phyloP scores from a whole-genome alignment of 1,139 yeast species.

The Taphrina sp. region DNA sequence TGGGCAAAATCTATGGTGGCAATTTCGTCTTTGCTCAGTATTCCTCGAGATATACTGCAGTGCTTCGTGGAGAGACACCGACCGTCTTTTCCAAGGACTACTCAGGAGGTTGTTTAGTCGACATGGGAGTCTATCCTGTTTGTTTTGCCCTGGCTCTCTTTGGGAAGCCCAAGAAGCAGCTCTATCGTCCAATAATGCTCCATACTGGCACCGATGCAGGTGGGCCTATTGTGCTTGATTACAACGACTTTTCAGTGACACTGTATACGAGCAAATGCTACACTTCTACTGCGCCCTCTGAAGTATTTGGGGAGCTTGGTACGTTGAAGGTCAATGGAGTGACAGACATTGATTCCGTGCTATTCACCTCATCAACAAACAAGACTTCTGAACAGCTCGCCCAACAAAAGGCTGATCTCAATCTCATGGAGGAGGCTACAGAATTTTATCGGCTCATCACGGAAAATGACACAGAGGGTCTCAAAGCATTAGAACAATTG shows the following conservation, averaged over 20 bases:
- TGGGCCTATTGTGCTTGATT: slow-evolving; percentile 19
- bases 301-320: slow-evolving; percentile 26
- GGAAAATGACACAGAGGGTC: slow-evolving; percentile 12
- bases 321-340: slow-evolving; percentile 22
- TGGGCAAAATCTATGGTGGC: slow-evolving; percentile 15
- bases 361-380: slow-evolving; percentile 5
- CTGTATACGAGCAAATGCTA: slow-evolving; percentile 22
- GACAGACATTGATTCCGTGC: slow-evolving; percentile 24
- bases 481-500: slow-evolving; percentile 4
- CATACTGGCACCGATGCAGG: slow-evolving; percentile 31
- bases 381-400: slow-evolving; percentile 13
- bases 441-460: slow-evolving; percentile 20
- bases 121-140: slow-evolving; percentile 28
- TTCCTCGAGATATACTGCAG: slow-evolving; percentile 22
- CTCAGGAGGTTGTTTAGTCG: slow-evolving; percentile 28
- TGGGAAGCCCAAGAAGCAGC: slow-evolving; percentile 27
- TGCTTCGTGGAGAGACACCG: slow-evolving; percentile 22
- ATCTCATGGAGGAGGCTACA: slow-evolving; percentile 27
- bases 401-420: slow-evolving; percentile 8
- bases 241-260: slow-evolving; percentile 10
- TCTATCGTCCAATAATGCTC: slow-evolving; percentile 18
- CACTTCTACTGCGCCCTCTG: slow-evolving; percentile 15
- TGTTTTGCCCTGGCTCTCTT: slow-evolving; percentile 31
- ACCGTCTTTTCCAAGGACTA: slow-evolving; percentile 17
- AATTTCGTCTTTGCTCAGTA: slow-evolving; percentile 18